Evolutionary conservation across 805 yeast genomes (phyloP).

Genomic region (Peterozyma toletana): DNA sequence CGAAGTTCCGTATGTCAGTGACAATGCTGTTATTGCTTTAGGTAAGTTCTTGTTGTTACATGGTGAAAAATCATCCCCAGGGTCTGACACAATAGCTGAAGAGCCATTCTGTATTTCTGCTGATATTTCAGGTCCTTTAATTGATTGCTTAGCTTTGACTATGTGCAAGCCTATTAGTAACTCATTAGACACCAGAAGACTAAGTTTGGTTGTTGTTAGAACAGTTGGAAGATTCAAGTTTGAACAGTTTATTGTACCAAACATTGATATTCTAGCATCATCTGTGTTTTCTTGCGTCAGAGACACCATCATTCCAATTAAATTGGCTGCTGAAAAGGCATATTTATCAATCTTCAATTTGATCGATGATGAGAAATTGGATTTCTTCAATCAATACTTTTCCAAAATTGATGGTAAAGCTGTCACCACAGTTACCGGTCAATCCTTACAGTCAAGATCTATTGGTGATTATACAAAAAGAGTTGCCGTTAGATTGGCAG

Average conservation of each 20-base stretch:
- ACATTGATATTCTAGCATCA: slow-evolving; percentile 54
- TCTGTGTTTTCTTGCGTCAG: slow-evolving; percentile 77
- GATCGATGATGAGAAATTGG: slow-evolving; percentile 55
- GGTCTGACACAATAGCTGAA: slow-evolving; percentile 13
- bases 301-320: slow-evolving; percentile 85
- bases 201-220: slow-evolving; percentile 68
- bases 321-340: slow-evolving; percentile 90
- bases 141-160: slow-evolving; percentile 41
- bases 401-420: slow-evolving; percentile 24
- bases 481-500: slow-evolving; percentile 82
- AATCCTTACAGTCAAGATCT: slow-evolving; percentile 55
- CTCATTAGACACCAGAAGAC: slow-evolving; percentile 73
- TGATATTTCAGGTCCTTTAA: slow-evolving; percentile 32
- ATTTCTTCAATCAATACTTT: slow-evolving; percentile 61
- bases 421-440: slow-evolving; percentile 36
- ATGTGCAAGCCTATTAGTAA: slow-evolving; percentile 48
- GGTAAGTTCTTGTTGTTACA: slow-evolving; percentile 68
- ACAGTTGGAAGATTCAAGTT: slow-evolving; percentile 64
- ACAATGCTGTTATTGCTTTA: slow-evolving; percentile 69
- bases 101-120: slow-evolving; percentile 32
- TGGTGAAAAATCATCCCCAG: slow-evolving; percentile 31
- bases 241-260: slow-evolving; percentile 40
- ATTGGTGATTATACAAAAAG: slow-evolving; percentile 84
- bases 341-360: slow-evolving; percentile 65
- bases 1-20: slow-evolving; percentile 48